Base-by-base conservation (phyloP, 306 rosid species). In the Cicer bijugum region DNA sequence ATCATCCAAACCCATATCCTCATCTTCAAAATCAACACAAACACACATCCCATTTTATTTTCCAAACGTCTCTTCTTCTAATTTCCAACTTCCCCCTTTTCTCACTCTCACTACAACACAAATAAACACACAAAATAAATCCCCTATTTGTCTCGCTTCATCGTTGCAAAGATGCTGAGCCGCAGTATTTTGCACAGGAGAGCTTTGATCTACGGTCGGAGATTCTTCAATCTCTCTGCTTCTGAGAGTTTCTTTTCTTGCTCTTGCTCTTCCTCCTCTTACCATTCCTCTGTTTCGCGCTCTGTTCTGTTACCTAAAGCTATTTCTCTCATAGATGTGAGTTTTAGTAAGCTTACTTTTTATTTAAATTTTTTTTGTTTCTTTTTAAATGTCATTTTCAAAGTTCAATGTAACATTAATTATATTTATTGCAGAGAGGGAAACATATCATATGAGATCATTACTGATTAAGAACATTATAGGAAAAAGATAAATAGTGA, bases 41-140 rank as follows among this genome's bases (percentile, higher is more conserved):
- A n/a, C n/a, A 57, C 38, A 47, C 6, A 1, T 48, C 8, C 6
- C 7, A 14, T 28, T 28, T 28, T 3, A 28, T 28, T 28, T 59
- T 12, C 11, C 44, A 59, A 59, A 59, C 66, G 44, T 59, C 65
- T 59, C 65, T 59, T 59, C 65, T 59, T 59, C 65, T 59, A 6
- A 5, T 59, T 37, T 33, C 33, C 43, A 58, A 33, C 16, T 33
- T 6, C 65, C 43, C 43, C 15, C 35, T 6, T 10, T 33, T 59
- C n/a, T 48, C 44, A 59, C 9, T 19, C 1, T 12, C 66, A 12
- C 65, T 16, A 53, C 59, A 58, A 57, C 63, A 57, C 40, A 57
- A 11, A 1, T 6, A 20, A 20, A 57, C 40, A 57, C 40, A 56
- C 61, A 19, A 4, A 16, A 16, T 0, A 16, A 16, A 8, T 8